phyloP scores from a whole-genome alignment of 768 basidiomycete species.

The Tephrocybe sp. region DNA sequence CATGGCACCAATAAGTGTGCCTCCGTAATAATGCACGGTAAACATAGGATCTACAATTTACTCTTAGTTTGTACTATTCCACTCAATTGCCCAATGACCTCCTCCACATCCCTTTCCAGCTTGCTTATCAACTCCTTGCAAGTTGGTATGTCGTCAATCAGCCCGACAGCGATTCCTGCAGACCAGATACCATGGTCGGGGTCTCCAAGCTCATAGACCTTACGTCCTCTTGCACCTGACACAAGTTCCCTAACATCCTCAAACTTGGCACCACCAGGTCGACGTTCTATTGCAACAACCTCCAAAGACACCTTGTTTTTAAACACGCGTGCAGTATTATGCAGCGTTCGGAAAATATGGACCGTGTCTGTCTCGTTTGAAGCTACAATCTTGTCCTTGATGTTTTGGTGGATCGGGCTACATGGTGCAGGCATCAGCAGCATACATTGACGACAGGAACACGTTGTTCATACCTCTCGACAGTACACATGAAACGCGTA shows the following conservation, averaged over 20 bases:
- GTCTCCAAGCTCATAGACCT: slow-evolving; percentile 84
- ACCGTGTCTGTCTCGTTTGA: slow-evolving; percentile 81
- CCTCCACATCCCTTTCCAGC: slow-evolving; percentile 76
- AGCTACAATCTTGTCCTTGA: slow-evolving; percentile 86
- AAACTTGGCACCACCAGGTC: slow-evolving; percentile 85
- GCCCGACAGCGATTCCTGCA: slow-evolving; percentile 59
- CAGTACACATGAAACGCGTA: slow-evolving; percentile 91
- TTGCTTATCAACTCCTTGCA: slow-evolving; percentile 67
- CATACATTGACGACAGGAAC: neutral
- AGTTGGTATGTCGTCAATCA: slow-evolving; percentile 83
- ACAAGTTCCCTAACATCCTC: slow-evolving; percentile 80
- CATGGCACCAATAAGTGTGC: neutral
- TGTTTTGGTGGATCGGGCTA: slow-evolving; percentile 82
- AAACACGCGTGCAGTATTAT: slow-evolving; percentile 82
- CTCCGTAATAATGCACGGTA: too few relatives aligned
- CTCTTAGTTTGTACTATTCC: slow-evolving; percentile 30
- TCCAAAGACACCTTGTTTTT: slow-evolving; percentile 82
- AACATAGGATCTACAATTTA: slow-evolving; percentile 43
- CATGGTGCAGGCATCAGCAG: neutral
- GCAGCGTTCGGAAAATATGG: slow-evolving; percentile 87
- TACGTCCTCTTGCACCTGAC: slow-evolving; percentile 62
- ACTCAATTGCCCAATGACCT: slow-evolving; percentile 51
- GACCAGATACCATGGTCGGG: slow-evolving; percentile 86
- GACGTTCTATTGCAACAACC: slow-evolving; percentile 80
- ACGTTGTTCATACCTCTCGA: slow-evolving; percentile 58